Base-by-base conservation (phyloP, 139 green algal species). In the Microglena sp. region DNA sequence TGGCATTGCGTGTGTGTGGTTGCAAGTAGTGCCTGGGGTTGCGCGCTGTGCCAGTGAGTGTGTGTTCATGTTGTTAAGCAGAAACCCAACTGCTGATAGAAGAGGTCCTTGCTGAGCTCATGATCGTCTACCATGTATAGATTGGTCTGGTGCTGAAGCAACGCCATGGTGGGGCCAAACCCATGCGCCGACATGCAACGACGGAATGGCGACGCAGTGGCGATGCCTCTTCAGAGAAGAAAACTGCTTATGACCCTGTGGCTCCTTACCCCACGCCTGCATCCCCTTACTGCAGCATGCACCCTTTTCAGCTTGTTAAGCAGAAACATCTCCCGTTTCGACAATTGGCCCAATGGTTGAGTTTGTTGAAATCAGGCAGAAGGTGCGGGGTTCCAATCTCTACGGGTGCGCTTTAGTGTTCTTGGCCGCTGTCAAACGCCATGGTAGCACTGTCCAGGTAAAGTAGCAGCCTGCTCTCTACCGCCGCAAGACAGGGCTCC, bases 141-240 rank as follows among this genome's bases (percentile, higher is more conserved):
- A 59, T 80, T 74, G 5, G 91, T 97, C 43, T 78, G 71, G 65
- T 88, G 77, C 77, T 97, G 90, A 59, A 97, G 62, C 54, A 96
- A 67, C 0, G 66, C 83, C 24, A 73, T 62, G 21, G 36, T 74
- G 15, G 11, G 40, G 15, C 15, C 15, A 15, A 11, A 50, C 11
- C 11, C 15, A 15, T 50, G 11, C 11, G 15, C 40, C 11, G 11
- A 24, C 15, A 15, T 11, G 15, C 40, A 50, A 15, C 40, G 15
- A 15, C 40, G 15, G 11, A 50, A 50, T 11, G 11, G 11, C 11
- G 11, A 50, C 15, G 40, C 40, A 50, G 11, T 11, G 11, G 11
- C 15, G 40, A 15, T 50, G 11, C 15, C 11, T 50, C 11, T 60
- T 33, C 26, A 7, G 21, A 6, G 26, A 22, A 33, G 6, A 28